Base-by-base conservation (phyloP, 805 yeast species). In the Spathaspora arborariae region DNA sequence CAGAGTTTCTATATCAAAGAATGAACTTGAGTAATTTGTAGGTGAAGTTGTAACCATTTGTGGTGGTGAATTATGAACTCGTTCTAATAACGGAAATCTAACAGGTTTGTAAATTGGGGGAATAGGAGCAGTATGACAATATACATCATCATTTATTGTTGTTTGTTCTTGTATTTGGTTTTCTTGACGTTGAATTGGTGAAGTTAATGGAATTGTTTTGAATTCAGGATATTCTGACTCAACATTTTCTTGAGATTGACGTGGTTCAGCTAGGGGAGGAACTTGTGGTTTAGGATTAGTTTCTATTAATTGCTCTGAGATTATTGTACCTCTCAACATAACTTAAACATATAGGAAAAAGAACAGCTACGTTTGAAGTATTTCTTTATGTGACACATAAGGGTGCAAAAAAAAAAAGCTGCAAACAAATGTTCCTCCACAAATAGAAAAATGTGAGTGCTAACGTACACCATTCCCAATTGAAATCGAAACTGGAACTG, bases 161-260 rank as follows among this genome's bases (percentile, higher is more conserved):
- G 20, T 18, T 22, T 30, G 10, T n/a, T 10, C 35, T 5, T 35
- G 13, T 19, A 16, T 15, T 35, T 19, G 39, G 21, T 18, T 22
- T 15, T 26, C 20, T 9, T 43, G 37, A 4, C 15, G 36, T n/a
- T 22, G 27, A 10, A 41, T n/a, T 27, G 48, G 45, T 13, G 48
- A 41, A 13, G 45, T 27, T 26, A 37, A 7, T 16, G 48, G 48
- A 20, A 41, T 41, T 20, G 48, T 40, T n/a, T 24, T 4, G 27
- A 30, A 30, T 30, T 30, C 16, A 7, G 11, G 11, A 30, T n/a
- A n/a, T 10, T 30, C 35, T 6, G 35, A 15, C n/a, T 30, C 35
- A 30, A 30, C 18, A 15, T 30, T 30, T 30, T 30, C 35, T 30
- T 30, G 35, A 13, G 35, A 30, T 9, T 30, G 35, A 30, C 18